Evolutionary conservation across 495 filamentous ascomycete species (phyloP).

Genomic region (Ramalina intermedia): DNA sequence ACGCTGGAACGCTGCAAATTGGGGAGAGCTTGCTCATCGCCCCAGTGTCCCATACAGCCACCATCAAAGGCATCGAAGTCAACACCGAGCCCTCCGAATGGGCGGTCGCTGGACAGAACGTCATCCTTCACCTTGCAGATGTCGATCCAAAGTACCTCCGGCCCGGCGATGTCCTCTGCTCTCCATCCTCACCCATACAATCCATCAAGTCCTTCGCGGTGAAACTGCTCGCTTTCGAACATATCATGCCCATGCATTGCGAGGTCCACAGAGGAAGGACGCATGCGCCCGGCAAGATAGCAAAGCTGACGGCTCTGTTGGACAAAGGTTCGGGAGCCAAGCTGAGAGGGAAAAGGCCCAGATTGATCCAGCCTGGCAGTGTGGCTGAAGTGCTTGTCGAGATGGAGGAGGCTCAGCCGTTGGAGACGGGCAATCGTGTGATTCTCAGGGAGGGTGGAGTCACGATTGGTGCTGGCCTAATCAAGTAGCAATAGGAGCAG

Average conservation of each 20-base stretch:
- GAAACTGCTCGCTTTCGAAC: slow-evolving; percentile 81
- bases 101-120: slow-evolving; percentile 93
- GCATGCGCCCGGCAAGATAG: slow-evolving; percentile 62
- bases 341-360: slow-evolving; percentile 67
- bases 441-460: slow-evolving; percentile 68
- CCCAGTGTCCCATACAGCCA: slow-evolving; percentile 65
- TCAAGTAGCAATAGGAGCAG: slow-evolving; percentile 38
- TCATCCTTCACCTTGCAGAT: slow-evolving; percentile 66
- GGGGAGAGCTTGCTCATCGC: slow-evolving; percentile 69
- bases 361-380: slow-evolving; percentile 58
- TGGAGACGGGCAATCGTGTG: slow-evolving; percentile 64
- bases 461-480: slow-evolving; percentile 73
- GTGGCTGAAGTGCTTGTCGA: slow-evolving; percentile 56
- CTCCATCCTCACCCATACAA: slow-evolving; percentile 47
- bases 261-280: slow-evolving; percentile 78
- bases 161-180: slow-evolving; percentile 74
- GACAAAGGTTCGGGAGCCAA: slow-evolving; percentile 54
- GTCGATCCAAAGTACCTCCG: slow-evolving; percentile 73
- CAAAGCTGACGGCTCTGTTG: slow-evolving; percentile 50
- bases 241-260: slow-evolving; percentile 72
- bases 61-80: slow-evolving; percentile 62
- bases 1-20: slow-evolving; percentile 66
- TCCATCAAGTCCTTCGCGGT: slow-evolving; percentile 56
- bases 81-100: slow-evolving; percentile 61
- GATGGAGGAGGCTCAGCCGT: slow-evolving; percentile 58